A percentile compares a stretch with the other conserved stretches of the same genome.
phyloP scores from a whole-genome alignment of 306 rosid genomes.

The Albizia julibrissin region DNA sequence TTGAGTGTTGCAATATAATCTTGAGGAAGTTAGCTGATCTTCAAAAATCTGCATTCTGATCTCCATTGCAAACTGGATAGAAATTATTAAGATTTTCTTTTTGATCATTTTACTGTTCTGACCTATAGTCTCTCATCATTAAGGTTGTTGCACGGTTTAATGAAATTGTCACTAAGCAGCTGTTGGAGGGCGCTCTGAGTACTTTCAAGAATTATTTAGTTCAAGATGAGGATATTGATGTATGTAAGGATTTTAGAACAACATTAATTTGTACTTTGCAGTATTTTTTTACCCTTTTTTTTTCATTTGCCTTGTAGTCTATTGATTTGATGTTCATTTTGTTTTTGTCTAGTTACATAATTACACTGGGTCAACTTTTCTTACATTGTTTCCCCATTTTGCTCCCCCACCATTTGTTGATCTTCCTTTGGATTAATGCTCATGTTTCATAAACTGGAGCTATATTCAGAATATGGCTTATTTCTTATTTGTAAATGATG shows the following conservation, averaged over 20 bases:
- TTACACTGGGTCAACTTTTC: background rate
- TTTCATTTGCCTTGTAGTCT: background rate
- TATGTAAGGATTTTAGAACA: slow-evolving; percentile 40
- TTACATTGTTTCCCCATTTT: background rate
- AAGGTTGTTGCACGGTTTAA: slow-evolving; percentile 96
- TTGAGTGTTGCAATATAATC: background rate
- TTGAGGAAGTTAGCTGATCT: slow-evolving; percentile 21
- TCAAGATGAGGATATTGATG: slow-evolving; percentile 87
- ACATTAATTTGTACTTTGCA: slow-evolving; percentile 3
- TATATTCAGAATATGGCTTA: background rate
- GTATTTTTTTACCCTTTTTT: slow-evolving; percentile 3
- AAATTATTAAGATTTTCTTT: slow-evolving; percentile 15
- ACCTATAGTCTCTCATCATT: slow-evolving; percentile 24
- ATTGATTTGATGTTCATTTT: background rate
- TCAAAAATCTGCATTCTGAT: slow-evolving; percentile 14
- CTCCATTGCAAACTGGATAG: slow-evolving; percentile 19
- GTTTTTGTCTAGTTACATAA: background rate
- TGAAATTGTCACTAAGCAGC: slow-evolving; percentile 80
- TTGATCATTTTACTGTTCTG: background rate
- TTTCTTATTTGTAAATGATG: background rate
- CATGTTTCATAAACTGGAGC: background rate
- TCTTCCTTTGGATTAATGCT: background rate
- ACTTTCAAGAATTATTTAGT: slow-evolving; percentile 77
- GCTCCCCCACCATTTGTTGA: background rate
- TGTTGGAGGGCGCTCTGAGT: slow-evolving; percentile 88